phyloP scores from a whole-genome alignment of 2,329 filamentous ascomycete species.

The Xylogone sp. region DNA sequence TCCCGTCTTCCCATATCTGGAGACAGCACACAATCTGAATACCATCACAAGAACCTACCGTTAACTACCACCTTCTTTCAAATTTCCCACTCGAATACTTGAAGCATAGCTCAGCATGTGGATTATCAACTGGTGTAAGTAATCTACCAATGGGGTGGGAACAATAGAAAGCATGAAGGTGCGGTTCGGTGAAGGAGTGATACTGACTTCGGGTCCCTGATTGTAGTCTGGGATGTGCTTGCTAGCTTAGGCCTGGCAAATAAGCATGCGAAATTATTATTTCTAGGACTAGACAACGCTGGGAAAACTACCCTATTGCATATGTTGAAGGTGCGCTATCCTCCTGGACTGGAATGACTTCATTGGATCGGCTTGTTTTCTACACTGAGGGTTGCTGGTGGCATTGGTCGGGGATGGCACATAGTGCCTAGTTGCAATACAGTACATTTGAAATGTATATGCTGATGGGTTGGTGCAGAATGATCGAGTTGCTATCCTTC shows the following conservation, averaged over 20 bases:
- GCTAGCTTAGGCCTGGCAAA: conserved; percentile 84
- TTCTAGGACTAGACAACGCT: conserved; percentile 90
- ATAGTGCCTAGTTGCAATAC: neutral
- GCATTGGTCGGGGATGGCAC: neutral
- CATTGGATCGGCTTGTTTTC: neutral
- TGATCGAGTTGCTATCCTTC: conserved; percentile 85
- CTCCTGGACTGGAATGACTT: neutral
- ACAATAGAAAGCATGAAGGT: neutral
- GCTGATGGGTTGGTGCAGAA: conserved; percentile 52
- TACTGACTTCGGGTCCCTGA: conserved; percentile 13
- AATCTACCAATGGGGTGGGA: conserved; percentile 1
- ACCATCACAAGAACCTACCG: conserved; percentile 3
- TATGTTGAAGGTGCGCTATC: conserved; percentile 78
- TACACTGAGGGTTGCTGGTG: no score
- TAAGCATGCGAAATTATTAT: conserved; percentile 94
- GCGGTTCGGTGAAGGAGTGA: conserved; percentile 23
- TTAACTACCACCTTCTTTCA: neutral
- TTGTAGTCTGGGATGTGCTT: conserved; percentile 80
- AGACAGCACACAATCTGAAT: neutral
- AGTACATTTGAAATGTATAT: neutral
- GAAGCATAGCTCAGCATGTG: conserved; percentile 59
- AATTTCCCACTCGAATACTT: neutral
- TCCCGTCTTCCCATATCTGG: neutral
- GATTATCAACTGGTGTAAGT: conserved; percentile 94
- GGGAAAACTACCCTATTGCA: conserved; percentile 92